Percentiles rank a stretch among this genome's conserved stretches.
Evolutionary conservation across 192 early-diverging fungal species (phyloP).

Genomic region (Backusella macrospora): DNA sequence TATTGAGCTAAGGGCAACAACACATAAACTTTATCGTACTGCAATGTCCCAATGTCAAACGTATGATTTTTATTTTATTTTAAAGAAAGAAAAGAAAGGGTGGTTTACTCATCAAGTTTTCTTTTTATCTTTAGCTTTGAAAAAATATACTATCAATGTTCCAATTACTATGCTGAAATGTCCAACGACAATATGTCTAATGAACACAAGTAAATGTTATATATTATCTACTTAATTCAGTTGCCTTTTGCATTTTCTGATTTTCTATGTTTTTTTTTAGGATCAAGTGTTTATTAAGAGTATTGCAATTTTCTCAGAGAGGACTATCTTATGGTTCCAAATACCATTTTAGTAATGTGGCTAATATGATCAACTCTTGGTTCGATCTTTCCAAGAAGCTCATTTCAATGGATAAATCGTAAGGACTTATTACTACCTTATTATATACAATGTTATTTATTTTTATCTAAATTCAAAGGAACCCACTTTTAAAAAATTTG

Average conservation of each 20-base stretch:
- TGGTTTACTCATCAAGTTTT: neutral
- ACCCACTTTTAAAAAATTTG: neutral
- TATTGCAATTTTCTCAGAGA: constrained; percentile 8
- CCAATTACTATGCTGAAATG: neutral
- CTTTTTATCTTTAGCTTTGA: neutral
- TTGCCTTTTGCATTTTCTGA: neutral
- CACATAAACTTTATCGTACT: neutral
- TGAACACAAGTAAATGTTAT: neutral
- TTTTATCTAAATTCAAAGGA: neutral
- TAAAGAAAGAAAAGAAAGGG: neutral
- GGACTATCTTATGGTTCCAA: constrained; percentile 69
- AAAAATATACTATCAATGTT: constrained; percentile 6
- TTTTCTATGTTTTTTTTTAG: neutral
- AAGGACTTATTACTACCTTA: neutral
- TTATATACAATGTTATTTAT: neutral
- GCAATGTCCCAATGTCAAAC: neutral
- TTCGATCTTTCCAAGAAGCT: constrained; percentile 64
- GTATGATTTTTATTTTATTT: neutral
- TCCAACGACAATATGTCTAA: neutral
- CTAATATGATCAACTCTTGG: constrained; percentile 85
- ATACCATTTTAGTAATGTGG: constrained; percentile 85
- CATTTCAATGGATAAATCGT: neutral
- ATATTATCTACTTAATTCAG: neutral
- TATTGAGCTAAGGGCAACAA: neutral
- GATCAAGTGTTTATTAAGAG: neutral